These are phyloP conservation scores for Aureobasidium namibiae DNA, from an alignment of 2,329 filamentous ascomycete species.

Conservation along the genomic window DNA sequence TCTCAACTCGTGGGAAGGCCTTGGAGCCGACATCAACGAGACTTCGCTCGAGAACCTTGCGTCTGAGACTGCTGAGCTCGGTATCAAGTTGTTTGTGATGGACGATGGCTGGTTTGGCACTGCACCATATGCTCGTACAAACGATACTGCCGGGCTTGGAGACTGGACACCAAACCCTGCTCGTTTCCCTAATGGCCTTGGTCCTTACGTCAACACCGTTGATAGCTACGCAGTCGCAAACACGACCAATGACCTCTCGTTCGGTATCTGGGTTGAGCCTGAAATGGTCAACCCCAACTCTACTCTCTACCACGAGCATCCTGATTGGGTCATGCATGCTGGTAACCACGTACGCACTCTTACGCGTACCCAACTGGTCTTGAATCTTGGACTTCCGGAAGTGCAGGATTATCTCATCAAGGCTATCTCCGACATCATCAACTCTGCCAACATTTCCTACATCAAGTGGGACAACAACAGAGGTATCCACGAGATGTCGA, in stretches of 20 bases:
- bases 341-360: slow-evolving; percentile 49
- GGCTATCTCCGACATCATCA: slow-evolving; percentile 46
- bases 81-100: slow-evolving; percentile 55
- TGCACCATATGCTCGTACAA: slow-evolving; percentile 49
- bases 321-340: slow-evolving; percentile 55
- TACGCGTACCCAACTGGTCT: slow-evolving; percentile 50
- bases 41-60: slow-evolving; percentile 49
- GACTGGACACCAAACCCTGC: slow-evolving; percentile 54
- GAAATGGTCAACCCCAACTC: slow-evolving; percentile 61
- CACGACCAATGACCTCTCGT: slow-evolving; percentile 43
- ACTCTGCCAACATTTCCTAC: slow-evolving; percentile 47
- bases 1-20: slow-evolving; percentile 60
- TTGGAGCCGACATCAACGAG: slow-evolving; percentile 51
- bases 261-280: slow-evolving; percentile 60
- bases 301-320: slow-evolving; percentile 51
- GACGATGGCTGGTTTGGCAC: slow-evolving; percentile 61
- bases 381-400: slow-evolving; percentile 52
- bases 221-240: slow-evolving; percentile 42
- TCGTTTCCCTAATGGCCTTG: slow-evolving; percentile 51
- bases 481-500: slow-evolving; percentile 52
- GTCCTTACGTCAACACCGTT: slow-evolving; percentile 43
- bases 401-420: slow-evolving; percentile 57
- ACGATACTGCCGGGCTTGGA: slow-evolving; percentile 51
- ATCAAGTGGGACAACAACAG: slow-evolving; percentile 64
- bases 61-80: slow-evolving; percentile 48